A percentile compares a stretch with the other conserved stretches of the same genome.
These are phyloP conservation scores for Ricinus communis DNA, from an alignment of 345 rosid species.

Conservation along the genomic window DNA sequence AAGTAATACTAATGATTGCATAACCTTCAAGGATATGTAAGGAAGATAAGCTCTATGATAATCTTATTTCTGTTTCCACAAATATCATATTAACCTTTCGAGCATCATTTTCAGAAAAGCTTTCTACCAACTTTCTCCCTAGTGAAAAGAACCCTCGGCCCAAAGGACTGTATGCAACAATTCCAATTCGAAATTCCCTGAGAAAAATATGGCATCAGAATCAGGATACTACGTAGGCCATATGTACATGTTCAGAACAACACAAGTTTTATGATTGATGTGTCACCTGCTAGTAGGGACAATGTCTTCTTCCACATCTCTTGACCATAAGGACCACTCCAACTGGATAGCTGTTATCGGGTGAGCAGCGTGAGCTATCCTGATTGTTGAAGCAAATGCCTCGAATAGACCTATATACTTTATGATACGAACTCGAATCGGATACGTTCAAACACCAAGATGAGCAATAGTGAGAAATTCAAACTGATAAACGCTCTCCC, in stretches of 20 bases:
- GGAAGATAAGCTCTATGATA: too few species aligned
- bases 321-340: conserved; percentile 80
- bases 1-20: too few species aligned
- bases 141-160: conserved; percentile 65
- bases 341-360: conserved; percentile 67
- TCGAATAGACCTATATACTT: conserved; percentile 65
- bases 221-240: background rate
- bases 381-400: conserved; percentile 77
- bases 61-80: too few species aligned
- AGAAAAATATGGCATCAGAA: conserved; percentile 9
- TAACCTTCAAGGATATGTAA: too few species aligned
- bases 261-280: background rate
- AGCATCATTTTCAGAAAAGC: conserved; percentile 35
- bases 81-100: conserved; percentile 41
- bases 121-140: conserved; percentile 55
- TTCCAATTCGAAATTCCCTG: conserved; percentile 75
- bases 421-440: too few species aligned
- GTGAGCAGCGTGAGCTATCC: conserved; percentile 78
- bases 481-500: too few species aligned
- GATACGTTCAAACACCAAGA: too few species aligned
- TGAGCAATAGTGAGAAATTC: too few species aligned
- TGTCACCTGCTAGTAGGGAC: conserved; percentile 38
- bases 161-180: conserved; percentile 69
- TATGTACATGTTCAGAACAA: background rate
- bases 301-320: conserved; percentile 77